Evolutionary conservation across 2,329 filamentous ascomycete genomes (phyloP).

Genomic region (Zymoseptoria pseudotritici): DNA sequence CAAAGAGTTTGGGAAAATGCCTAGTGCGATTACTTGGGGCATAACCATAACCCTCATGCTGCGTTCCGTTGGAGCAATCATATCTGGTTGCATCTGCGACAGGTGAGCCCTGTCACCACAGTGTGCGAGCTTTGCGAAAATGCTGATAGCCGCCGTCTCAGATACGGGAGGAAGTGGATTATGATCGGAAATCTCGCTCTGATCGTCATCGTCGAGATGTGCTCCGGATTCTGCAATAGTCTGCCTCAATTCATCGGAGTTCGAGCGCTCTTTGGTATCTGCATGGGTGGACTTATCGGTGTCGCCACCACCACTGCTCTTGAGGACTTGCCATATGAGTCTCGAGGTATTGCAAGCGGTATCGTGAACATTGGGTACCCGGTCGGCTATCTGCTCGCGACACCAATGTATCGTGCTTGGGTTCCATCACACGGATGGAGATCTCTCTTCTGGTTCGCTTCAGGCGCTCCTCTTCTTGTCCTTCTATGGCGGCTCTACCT

Average conservation of each 20-base stretch:
- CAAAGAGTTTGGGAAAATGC: too few relatives aligned
- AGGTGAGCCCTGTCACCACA: too few relatives aligned
- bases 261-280: conserved; percentile 32
- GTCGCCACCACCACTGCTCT: conserved; percentile 33
- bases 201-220: conserved; percentile 33
- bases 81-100: conserved; percentile 25
- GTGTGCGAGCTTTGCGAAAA: background rate
- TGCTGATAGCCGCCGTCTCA: background rate
- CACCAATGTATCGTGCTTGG: conserved; percentile 32
- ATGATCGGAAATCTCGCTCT: conserved; percentile 31
- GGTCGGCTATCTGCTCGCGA: conserved; percentile 30
- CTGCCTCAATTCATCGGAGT: conserved; percentile 31
- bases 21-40: conserved; percentile 3
- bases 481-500: conserved; percentile 19
- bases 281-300: conserved; percentile 31
- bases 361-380: conserved; percentile 31
- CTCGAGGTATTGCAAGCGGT: conserved; percentile 33
- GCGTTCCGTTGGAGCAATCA: conserved; percentile 25
- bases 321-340: conserved; percentile 34
- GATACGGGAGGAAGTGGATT: conserved; percentile 29
- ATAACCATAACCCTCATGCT: conserved; percentile 29
- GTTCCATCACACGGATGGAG: conserved; percentile 32
- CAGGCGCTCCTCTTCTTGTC: conserved; percentile 31
- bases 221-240: conserved; percentile 31
- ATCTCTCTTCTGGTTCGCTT: conserved; percentile 32